Base-by-base conservation (phyloP, 148 eudicot genomes). In the Vaccinium corymbosum region DNA sequence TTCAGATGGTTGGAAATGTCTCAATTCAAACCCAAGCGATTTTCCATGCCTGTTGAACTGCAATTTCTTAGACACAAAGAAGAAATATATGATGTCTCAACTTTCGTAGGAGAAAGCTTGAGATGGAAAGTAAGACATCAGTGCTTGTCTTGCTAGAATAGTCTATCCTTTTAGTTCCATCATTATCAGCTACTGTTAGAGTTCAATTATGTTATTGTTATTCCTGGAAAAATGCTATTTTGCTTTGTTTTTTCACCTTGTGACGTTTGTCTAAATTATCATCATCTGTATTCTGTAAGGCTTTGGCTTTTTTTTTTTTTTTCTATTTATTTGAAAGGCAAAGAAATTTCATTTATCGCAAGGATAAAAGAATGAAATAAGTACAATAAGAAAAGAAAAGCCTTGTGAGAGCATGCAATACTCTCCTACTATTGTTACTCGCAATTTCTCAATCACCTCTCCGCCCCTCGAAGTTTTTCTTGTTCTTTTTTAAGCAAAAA, bases 251-350 rank as follows among this genome's bases (percentile, higher is more conserved):
- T 35, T 3, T 19, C 59, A 8, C 38, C 5, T 57, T 79, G 27
- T 79, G 51, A 52, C 25, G n/a, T 27, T 29, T 25, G 15, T 79
- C 5, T 79, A 42, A 29, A 79, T 16, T 56, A 8, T 57, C 50
- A 49, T 76, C 55, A 32, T 56, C 80, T 78, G 80, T 77, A 64
- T 8, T 56, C 80, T 78, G 80, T 77, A 64, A 22, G 71, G 11
- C 57, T 76, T 57, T 10, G 15, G 52, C 19, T 42, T 4, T 42
- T 42, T 42, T 42, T 42, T 42, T 42, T 4, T 35, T 35, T 35
- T 35, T 35, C 2, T 32, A 32, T 32, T 32, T 32, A 32, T 32
- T 32, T 42, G 0, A 42, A 42, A 0, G 46, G 6, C 46, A 42
- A 4, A 42, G 6, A 42, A 42, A 42, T 42, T 42, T 42, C 46